Conservation (phyloP, 2,329 filamentous ascomycete genomes). For the Colletotrichum melonis region DNA sequence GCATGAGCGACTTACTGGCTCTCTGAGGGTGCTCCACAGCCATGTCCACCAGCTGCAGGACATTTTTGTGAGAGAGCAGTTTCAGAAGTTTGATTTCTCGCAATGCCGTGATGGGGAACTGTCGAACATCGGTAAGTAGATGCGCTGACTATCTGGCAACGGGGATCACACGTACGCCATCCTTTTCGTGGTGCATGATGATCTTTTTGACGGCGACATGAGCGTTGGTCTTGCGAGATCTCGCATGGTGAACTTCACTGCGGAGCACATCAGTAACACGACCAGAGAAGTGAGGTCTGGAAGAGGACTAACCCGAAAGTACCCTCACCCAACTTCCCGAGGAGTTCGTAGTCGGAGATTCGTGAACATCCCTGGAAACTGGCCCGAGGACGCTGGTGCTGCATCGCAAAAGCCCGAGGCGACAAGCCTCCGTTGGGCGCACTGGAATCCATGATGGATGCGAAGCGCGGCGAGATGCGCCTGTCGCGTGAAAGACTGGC, state of each 20-base stretch:
- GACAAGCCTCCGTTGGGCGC: conserved; percentile 52
- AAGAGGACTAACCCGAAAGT: conserved; percentile 81
- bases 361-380: conserved; percentile 88
- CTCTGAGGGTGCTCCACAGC: conserved; percentile 82
- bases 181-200: conserved; percentile 99
- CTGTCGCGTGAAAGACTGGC: conserved; percentile 9
- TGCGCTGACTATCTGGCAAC: neutral
- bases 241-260: conserved; percentile 91
- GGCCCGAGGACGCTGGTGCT: conserved; percentile 63
- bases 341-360: conserved; percentile 82
- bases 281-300: neutral
- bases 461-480: conserved; percentile 20
- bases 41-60: conserved; percentile 93
- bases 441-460: conserved; percentile 30
- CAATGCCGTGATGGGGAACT: conserved; percentile 97
- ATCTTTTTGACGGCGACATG: conserved; percentile 97
- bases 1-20: conserved; percentile 60
- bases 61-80: conserved; percentile 90
- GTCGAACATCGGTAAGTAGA: conserved; percentile 32
- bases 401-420: conserved; percentile 67
- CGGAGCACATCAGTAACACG: conserved; percentile 1
- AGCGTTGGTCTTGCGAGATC: conserved; percentile 77
- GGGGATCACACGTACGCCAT: conserved; percentile 74
- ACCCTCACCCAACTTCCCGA: conserved; percentile 90
- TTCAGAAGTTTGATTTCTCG: conserved; percentile 98